Conservation (phyloP, 2,329 filamentous ascomycete species). For the Neonectria sp. region DNA sequence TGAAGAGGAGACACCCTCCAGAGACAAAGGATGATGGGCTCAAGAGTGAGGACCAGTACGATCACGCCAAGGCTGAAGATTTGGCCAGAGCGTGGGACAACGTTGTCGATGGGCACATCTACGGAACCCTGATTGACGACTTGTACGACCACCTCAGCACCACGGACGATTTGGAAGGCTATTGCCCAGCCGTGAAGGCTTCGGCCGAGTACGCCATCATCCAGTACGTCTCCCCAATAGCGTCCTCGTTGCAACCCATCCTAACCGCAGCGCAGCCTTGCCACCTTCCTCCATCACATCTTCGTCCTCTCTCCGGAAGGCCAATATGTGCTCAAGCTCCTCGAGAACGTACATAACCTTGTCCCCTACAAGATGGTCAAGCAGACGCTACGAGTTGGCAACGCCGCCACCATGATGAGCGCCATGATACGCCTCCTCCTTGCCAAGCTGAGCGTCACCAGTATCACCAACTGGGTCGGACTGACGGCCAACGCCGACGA, state of each 20-base stretch:
- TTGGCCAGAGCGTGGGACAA: conserved; percentile 77
- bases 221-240: conserved; percentile 68
- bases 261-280: conserved; percentile 66
- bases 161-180: conserved; percentile 74
- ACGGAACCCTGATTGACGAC: conserved; percentile 77
- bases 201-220: conserved; percentile 77
- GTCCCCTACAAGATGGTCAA: conserved; percentile 80
- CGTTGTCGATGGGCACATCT: conserved; percentile 75
- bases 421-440: conserved; percentile 81
- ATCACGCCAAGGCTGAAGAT: conserved; percentile 71
- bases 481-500: conserved; percentile 80
- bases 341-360: conserved; percentile 79
- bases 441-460: conserved; percentile 82
- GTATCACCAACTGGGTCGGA: conserved; percentile 85
- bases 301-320: conserved; percentile 83
- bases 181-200: conserved; percentile 73
- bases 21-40: conserved; percentile 16
- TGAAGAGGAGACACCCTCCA: conserved; percentile 34
- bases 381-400: conserved; percentile 82
- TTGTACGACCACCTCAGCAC: conserved; percentile 73
- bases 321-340: conserved; percentile 78
- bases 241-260: conserved; percentile 16
- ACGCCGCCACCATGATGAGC: conserved; percentile 86
- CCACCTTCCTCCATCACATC: conserved; percentile 81
- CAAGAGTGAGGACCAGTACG: conserved; percentile 62